Evolutionary conservation across 2,329 filamentous ascomycete genomes (phyloP), one percentile per base, ranked within the genome.

Genomic region (Bipolaris sorokiniana): DNA sequence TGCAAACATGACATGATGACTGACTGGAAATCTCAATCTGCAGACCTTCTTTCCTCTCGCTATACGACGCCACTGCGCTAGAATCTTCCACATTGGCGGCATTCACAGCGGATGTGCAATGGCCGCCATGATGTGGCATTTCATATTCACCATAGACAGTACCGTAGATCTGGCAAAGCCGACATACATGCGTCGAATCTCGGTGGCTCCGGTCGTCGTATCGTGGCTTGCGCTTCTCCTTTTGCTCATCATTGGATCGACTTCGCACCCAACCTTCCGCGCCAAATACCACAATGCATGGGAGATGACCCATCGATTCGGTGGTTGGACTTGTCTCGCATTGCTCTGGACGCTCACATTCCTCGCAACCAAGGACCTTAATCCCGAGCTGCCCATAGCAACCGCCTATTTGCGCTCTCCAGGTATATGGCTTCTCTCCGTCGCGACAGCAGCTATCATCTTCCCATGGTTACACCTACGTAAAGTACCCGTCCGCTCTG

Each of bases 401-500:
- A 48, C 58, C 23, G 70, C 72, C 2, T 73, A 67, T 45, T 52
- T 68, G 13, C 55, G 54, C 18, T 65, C 71, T 9, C 66, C 70
- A 7, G 56, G 64, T 1, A 84, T 94, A 71, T 95, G 90, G 88
- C 84, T 92, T 63, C 80, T 95, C 20, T 69, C 86, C 26, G 73
- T 86, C 37, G 86, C 87, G 47, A 91, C 90, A 1, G 71, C 82
- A 47, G 86, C 88, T 65, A 84, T 94, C 65, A 80, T 89, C 45
- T 87, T 90, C 53, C 90, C 91, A 0, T 96, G 91, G 90, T 71
- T 90, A 1, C 83, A 85, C 60, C 84, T 95, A 18, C 86, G 89
- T 53, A 88, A 86, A 65, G 86, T 91, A 23, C 76, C 80, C 7
- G 88, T 94, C 52, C 78, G 84, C 20, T 81, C 88, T 10, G 88